Evolutionary conservation across 169 alveolate species (phyloP), one percentile per base, ranked within the genome.

Genomic region (Cryptosporidium felis): DNA sequence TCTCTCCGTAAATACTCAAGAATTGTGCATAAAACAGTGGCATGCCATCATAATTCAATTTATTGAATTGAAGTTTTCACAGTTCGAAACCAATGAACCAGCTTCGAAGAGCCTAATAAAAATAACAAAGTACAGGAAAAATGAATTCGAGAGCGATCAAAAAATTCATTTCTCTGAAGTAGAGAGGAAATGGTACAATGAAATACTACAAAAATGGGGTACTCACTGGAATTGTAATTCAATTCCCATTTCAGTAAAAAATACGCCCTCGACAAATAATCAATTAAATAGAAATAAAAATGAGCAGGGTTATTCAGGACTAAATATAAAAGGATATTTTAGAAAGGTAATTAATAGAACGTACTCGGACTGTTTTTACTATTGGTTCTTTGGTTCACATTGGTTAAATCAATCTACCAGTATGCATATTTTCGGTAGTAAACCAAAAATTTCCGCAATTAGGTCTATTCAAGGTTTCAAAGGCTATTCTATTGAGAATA

Each of bases 371-470:
- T n/a, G 41, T 18, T 74, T 53, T n/a, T 26, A 26, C 18, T 18
- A 28, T 18, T 74, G 74, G 85, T 74, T 74, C 41, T 74, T 74
- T 53, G 85, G 85, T 9, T 74, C 67, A 10, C 85, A 74, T 16
- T 74, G 67, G 85, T 9, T 74, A 34, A 74, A 74, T 38, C 85
- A 74, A 30, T 53, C 51, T 53, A 74, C 51, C 30, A 74, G 67
- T 41, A 38, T 74, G 59, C 59, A 74, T 38, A 49, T 56, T 21
- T 53, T 58, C 21, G 85, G 30, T 9, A 56, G 30, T 23, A 74
- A 21, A 36, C 53, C 47, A 12, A 74, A 53, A 16, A 10, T 56
- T 18, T 16, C 60, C 23, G 53, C 40, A 21, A 12, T 74, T 12
- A 74, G 41, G 41, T 38, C 85, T 3, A 10, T 74, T 36, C 67